These are phyloP conservation scores for Aleurites moluccanus DNA, from an alignment of 441 rosid species.

Conservation along the genomic window DNA sequence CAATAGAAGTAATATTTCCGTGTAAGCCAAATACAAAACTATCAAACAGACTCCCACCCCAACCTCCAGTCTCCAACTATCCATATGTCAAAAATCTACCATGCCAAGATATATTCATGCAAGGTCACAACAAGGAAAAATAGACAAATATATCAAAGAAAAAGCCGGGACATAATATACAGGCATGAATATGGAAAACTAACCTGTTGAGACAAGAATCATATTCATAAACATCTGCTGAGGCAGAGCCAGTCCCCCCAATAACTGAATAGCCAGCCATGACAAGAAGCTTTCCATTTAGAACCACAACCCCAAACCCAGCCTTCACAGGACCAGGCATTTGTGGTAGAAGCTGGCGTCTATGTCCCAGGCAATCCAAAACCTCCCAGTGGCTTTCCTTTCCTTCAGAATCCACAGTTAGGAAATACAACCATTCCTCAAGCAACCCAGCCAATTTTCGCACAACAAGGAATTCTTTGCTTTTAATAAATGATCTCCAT, in stretches of 20 bases:
- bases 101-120: background rate
- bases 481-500: constrained; percentile 83
- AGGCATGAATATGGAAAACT: constrained; percentile 13
- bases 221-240: constrained; percentile 79
- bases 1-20: background rate
- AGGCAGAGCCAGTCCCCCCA: constrained; percentile 58
- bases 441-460: constrained; percentile 73
- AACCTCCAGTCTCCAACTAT: background rate
- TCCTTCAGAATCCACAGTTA: constrained; percentile 65
- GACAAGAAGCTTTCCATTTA: constrained; percentile 79
- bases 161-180: background rate
- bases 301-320: constrained; percentile 75
- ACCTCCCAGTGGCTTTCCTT: constrained; percentile 94
- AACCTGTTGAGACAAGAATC: constrained; percentile 96
- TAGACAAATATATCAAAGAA: background rate
- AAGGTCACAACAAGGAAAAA: background rate
- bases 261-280: constrained; percentile 69
- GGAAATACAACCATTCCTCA: constrained; percentile 88
- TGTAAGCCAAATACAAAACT: background rate
- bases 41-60: background rate
- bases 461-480: constrained; percentile 76
- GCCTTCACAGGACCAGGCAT: constrained; percentile 81
- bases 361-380: constrained; percentile 66
- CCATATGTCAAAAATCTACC: background rate
- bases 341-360: constrained; percentile 57